phyloP scores from a whole-genome alignment of 106 monocot species.

The Agapanthus africanus region DNA sequence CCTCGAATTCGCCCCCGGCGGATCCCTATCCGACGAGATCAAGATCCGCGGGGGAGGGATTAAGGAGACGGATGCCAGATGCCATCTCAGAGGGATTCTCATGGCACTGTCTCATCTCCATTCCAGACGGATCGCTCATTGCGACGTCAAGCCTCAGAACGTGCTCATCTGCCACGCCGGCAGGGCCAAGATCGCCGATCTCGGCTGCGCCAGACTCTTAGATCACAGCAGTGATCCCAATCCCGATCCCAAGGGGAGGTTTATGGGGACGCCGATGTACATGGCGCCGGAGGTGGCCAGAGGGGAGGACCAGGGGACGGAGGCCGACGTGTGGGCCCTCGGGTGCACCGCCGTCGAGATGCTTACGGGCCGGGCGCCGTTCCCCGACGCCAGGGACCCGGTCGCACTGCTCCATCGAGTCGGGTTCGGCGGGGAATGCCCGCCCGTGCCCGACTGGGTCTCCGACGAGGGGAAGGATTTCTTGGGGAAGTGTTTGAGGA shows the following conservation, averaged over 20 bases:
- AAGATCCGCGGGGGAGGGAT: constrained; percentile 16
- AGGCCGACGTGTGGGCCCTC: constrained; percentile 69
- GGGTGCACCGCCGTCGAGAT: constrained; percentile 64
- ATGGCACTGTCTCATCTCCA: constrained; percentile 47
- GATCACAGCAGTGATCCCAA: neutral
- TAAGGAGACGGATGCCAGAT: constrained; percentile 20
- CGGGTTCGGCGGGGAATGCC: constrained; percentile 32
- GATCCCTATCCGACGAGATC: constrained; percentile 48
- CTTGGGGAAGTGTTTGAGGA: constrained; percentile 30
- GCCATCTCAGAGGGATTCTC: constrained; percentile 25
- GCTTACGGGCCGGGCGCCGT: constrained; percentile 43
- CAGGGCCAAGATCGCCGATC: constrained; percentile 16
- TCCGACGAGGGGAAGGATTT: constrained; percentile 41
- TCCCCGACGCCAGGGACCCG: constrained; percentile 23
- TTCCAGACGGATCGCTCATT: constrained; percentile 41
- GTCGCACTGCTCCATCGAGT: constrained; percentile 31
- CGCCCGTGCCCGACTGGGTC: constrained; percentile 14
- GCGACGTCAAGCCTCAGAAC: constrained; percentile 67
- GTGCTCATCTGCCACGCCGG: constrained; percentile 40
- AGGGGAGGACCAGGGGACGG: constrained; percentile 45
- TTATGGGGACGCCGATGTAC: constrained; percentile 44
- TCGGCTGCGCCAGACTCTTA: constrained; percentile 13
- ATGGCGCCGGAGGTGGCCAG: constrained; percentile 71
- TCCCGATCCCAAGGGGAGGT: neutral
- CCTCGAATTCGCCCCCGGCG: constrained; percentile 60